Evolutionary conservation across 345 rosid species (phyloP).

Genomic region (Salix arbutifolia): DNA sequence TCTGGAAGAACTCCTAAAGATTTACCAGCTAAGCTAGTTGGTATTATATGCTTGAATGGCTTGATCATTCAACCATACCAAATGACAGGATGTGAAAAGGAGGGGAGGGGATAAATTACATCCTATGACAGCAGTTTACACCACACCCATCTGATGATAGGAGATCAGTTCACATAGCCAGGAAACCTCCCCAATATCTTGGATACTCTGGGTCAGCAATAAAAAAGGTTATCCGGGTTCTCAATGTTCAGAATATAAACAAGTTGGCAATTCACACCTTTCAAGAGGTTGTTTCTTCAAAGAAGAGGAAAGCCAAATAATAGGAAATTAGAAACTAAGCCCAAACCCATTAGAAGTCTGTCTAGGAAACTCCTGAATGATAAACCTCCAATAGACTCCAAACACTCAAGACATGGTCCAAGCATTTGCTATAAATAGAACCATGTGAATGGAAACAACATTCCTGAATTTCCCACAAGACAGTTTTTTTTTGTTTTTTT

Average conservation of each 20-base stretch:
- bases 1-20: neutral
- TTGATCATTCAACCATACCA: neutral
- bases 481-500: neutral
- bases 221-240: neutral
- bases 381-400: neutral
- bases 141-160: neutral
- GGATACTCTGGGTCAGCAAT: neutral
- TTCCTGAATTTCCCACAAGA: neutral
- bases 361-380: neutral
- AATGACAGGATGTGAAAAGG: neutral
- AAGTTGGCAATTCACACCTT: neutral
- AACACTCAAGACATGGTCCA: neutral
- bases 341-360: neutral
- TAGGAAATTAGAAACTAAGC: neutral
- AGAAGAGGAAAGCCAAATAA: neutral
- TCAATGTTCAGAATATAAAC: neutral
- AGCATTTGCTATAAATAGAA: neutral
- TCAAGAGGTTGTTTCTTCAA: neutral
- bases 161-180: neutral
- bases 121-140: neutral
- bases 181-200: neutral
- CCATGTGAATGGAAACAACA: neutral
- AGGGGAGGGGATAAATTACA: neutral
- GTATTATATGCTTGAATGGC: neutral
- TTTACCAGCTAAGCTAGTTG: neutral